A percentile compares a stretch with the other conserved stretches of the same genome.
phyloP scores from a whole-genome alignment of 2,329 filamentous ascomycete genomes.

The Ceratocystis albifundus region DNA sequence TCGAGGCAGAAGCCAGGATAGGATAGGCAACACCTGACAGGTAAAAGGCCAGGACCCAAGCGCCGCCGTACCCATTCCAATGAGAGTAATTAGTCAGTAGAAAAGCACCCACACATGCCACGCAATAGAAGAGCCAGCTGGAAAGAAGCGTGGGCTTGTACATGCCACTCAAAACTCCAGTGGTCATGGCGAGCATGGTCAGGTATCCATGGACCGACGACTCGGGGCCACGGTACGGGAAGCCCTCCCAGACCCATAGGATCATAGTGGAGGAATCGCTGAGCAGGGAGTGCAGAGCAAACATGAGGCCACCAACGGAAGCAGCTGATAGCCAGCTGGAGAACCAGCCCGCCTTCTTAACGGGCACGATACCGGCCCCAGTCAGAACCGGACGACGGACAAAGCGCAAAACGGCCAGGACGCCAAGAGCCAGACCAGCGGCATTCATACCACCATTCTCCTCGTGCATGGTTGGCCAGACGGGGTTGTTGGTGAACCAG shows the following conservation, averaged over 20 bases:
- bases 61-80: constrained; percentile 87
- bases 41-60: constrained; percentile 62
- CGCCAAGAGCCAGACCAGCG: constrained; percentile 61
- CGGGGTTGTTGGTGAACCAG: constrained; percentile 86
- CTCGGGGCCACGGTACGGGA: constrained; percentile 76
- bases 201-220: constrained; percentile 81
- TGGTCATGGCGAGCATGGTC: constrained; percentile 77
- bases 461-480: constrained; percentile 89
- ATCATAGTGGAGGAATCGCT: constrained; percentile 99
- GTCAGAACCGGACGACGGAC: constrained; percentile 52
- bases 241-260: constrained; percentile 95
- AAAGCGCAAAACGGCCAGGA: constrained; percentile 64
- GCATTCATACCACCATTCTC: constrained; percentile 90
- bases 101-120: constrained; percentile 68
- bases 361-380: constrained; percentile 30
- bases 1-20: constrained; percentile 63
- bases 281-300: constrained; percentile 80
- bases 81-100: constrained; percentile 64
- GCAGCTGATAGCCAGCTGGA: constrained; percentile 50
- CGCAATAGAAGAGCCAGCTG: constrained; percentile 67
- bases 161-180: constrained; percentile 65
- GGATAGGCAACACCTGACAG: constrained; percentile 67
- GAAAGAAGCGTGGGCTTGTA: constrained; percentile 58
- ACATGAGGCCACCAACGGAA: constrained; percentile 73
- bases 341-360: constrained; percentile 44